Evolutionary conservation across 768 basidiomycete species (phyloP).

Genomic region (Steccherinum ochraceum): DNA sequence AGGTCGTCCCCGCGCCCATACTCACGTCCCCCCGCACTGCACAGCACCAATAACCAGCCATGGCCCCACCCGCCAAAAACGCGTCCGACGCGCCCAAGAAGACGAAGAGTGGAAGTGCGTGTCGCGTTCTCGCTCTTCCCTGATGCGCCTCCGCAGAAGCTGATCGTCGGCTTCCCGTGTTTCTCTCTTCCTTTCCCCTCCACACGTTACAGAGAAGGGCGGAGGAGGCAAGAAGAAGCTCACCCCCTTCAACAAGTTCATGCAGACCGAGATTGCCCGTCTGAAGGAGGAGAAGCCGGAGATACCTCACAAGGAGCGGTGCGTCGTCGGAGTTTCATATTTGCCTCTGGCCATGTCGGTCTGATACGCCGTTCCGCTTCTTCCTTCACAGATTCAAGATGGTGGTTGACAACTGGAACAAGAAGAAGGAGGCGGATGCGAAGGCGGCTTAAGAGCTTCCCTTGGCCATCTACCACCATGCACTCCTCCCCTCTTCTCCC

Average conservation of each 20-base stretch:
- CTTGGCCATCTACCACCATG: too few species aligned
- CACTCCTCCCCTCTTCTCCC: too few species aligned
- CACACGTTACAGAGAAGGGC: constrained; percentile 46
- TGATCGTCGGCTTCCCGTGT: constrained; percentile 1
- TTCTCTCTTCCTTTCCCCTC: too few species aligned
- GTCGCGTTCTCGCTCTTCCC: not conserved
- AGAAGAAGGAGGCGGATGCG: constrained; percentile 55
- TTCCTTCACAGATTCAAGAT: constrained; percentile 39
- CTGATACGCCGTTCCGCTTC: too few species aligned
- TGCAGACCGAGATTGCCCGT: constrained; percentile 75
- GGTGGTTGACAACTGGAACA: constrained; percentile 76
- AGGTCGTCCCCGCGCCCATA: not conserved
- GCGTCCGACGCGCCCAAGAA: constrained; percentile 8
- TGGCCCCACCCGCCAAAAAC: constrained; percentile 7
- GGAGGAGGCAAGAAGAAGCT: constrained; percentile 53
- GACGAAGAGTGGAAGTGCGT: constrained; percentile 19
- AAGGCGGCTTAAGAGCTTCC: not conserved
- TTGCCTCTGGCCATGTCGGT: constrained; percentile 4
- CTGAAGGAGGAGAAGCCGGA: constrained; percentile 72
- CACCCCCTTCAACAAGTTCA: constrained; percentile 72
- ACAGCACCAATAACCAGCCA: not conserved
- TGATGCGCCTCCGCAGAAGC: not conserved
- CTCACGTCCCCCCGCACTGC: not conserved
- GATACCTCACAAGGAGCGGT: constrained; percentile 72
- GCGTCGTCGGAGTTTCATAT: constrained; percentile 16